phyloP scores from a whole-genome alignment of 1,284 basidiomycete genomes.

The Ustilago hordei region DNA sequence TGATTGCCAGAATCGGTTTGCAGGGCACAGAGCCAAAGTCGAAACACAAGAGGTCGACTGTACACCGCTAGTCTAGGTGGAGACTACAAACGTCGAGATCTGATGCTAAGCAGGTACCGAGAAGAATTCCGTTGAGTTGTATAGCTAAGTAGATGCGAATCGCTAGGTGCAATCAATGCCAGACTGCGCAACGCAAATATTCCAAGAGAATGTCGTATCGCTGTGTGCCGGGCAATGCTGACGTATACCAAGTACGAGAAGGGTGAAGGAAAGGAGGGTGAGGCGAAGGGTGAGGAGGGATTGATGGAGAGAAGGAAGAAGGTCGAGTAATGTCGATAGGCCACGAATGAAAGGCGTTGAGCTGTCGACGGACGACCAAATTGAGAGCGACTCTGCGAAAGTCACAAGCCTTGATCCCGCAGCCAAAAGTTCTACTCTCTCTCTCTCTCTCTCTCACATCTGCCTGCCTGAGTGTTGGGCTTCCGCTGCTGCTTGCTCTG shows the following conservation, averaged over 20 bases:
- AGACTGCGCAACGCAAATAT: background rate
- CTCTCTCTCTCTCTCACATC: background rate
- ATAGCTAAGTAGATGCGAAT: background rate
- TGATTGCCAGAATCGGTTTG: background rate
- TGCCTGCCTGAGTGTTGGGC: too few relatives aligned
- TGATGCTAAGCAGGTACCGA: background rate
- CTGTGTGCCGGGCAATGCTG: background rate
- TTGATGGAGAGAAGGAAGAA: constrained; percentile 1
- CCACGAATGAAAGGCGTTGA: background rate
- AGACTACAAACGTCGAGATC: background rate
- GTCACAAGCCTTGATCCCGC: constrained; percentile 12
- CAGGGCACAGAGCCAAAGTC: background rate
- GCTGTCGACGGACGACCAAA: constrained; percentile 1
- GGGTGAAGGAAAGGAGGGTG: background rate
- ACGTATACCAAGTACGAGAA: background rate
- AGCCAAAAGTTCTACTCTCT: background rate
- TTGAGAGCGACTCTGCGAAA: background rate
- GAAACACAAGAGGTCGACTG: background rate
- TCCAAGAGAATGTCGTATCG: background rate
- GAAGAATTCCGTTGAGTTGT: background rate
- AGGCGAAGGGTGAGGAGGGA: background rate
- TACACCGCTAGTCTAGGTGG: background rate
- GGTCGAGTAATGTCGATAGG: constrained; percentile 6
- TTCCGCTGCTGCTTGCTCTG: background rate
- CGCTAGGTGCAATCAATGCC: background rate